A percentile compares a stretch with the other conserved stretches of the same genome.
Conservation (phyloP, 2,329 filamentous ascomycete genomes). For the Leptodontidium sp. region DNA sequence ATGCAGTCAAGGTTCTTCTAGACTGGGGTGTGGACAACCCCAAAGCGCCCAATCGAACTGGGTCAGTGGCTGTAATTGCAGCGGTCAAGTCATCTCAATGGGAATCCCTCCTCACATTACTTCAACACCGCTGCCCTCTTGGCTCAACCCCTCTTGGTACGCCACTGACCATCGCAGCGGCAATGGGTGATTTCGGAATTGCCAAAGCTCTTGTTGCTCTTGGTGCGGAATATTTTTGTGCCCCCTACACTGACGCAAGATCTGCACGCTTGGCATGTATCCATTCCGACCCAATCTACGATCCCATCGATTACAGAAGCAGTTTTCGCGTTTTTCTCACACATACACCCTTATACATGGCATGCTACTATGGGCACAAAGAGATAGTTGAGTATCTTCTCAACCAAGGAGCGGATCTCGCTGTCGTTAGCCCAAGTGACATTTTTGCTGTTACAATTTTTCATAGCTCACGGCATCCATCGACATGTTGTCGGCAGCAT, state of each 20-base stretch:
- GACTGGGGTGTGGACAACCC: neutral
- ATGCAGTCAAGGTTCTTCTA: neutral
- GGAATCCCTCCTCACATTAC: neutral
- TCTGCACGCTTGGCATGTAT: neutral
- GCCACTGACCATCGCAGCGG: slow-evolving; percentile 18
- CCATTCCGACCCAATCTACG: no score
- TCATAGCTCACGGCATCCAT: no score
- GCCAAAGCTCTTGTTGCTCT: neutral
- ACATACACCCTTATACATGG: slow-evolving; percentile 24
- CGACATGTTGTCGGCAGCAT: no score
- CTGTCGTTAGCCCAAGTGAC: slow-evolving; percentile 12
- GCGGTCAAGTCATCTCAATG: neutral
- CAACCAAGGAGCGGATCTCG: slow-evolving; percentile 1
- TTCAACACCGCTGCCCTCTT: neutral
- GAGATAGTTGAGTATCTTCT: slow-evolving; percentile 12
- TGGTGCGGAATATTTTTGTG: slow-evolving; percentile 2
- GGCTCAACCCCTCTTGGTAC: slow-evolving; percentile 1
- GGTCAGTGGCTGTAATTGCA: neutral
- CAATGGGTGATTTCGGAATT: neutral
- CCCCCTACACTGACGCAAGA: neutral
- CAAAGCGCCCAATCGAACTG: neutral
- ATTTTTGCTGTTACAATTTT: neutral
- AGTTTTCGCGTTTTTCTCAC: neutral
- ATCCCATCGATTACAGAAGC: no score
- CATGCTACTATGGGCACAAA: slow-evolving; percentile 16